phyloP scores from a whole-genome alignment of 345 rosid genomes.

The Excoecaria agallocha region DNA sequence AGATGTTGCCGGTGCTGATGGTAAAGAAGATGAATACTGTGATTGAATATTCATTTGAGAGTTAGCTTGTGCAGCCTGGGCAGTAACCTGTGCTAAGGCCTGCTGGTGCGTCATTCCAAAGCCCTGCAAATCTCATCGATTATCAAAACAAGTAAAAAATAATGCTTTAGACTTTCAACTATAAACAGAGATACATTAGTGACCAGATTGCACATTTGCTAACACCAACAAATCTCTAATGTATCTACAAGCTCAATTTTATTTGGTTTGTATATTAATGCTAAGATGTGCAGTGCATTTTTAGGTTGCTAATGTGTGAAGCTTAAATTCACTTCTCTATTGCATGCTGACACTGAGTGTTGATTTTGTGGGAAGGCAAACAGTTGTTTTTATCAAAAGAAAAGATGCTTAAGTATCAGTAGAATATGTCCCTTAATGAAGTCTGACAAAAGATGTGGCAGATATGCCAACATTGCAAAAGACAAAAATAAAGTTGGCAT shows the following conservation, averaged over 20 bases:
- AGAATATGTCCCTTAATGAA: neutral
- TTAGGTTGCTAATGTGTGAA: neutral
- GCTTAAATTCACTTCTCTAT: neutral
- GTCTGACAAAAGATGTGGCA: neutral
- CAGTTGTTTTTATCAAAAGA: neutral
- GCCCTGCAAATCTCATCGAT: conserved; percentile 43
- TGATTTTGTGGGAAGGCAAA: neutral
- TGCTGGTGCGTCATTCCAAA: conserved; percentile 85
- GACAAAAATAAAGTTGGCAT: neutral
- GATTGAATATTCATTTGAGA: conserved; percentile 34
- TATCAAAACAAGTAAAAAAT: neutral
- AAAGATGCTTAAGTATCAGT: neutral
- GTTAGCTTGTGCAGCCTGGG: conserved; percentile 64
- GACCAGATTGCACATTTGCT: neutral
- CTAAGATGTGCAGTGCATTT: neutral
- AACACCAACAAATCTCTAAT: neutral
- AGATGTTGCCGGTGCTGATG: conserved; percentile 37
- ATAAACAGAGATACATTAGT: neutral
- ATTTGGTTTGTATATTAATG: neutral
- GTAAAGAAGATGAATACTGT: conserved; percentile 29
- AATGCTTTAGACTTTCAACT: neutral
- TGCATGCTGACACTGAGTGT: neutral
- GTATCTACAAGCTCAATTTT: neutral
- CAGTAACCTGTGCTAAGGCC: conserved; percentile 76
- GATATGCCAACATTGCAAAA: neutral